Percentiles rank a stretch among this genome's conserved stretches.
Evolutionary conservation across 768 basidiomycete species (phyloP).

Genomic region (Tulasnella sp.): DNA sequence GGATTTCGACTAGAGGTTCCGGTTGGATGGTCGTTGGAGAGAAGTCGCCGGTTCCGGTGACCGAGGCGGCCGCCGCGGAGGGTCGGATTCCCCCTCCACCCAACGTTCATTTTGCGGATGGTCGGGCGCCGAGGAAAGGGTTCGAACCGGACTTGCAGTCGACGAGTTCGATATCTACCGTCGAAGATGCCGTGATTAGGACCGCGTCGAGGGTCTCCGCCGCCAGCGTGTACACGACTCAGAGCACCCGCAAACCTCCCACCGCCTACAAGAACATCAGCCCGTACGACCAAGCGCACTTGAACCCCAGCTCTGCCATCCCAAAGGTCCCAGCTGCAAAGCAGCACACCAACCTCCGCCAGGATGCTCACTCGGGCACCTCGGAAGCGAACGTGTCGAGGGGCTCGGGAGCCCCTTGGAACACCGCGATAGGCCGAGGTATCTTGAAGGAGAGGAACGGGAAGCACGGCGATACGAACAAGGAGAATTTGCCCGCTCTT

Average conservation of each 20-base stretch:
- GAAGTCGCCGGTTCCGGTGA: not conserved
- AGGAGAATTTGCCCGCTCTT: not conserved
- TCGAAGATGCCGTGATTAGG: not conserved
- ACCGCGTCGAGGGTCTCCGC: slow-evolving; percentile 15
- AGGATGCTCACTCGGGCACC: not conserved
- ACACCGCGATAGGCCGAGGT: slow-evolving; percentile 11
- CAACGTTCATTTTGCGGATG: not conserved
- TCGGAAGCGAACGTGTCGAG: not conserved
- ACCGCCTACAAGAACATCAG: not conserved
- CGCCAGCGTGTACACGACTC: not conserved
- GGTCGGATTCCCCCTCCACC: not conserved
- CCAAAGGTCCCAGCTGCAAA: not conserved
- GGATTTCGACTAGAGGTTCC: not conserved
- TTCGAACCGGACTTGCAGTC: not conserved
- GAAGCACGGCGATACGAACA: not conserved
- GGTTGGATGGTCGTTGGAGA: not conserved
- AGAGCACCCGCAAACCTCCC: not conserved
- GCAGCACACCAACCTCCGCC: not conserved
- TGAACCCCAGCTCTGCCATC: not conserved
- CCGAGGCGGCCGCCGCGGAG: not conserved
- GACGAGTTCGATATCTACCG: not conserved
- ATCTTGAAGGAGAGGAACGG: not conserved
- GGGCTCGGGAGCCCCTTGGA: not conserved
- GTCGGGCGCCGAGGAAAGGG: not conserved
- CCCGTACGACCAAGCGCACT: not conserved